Evolutionary conservation across 805 yeast species (phyloP), one percentile per base, ranked within the genome.

Genomic region (Nakazawaea pomicola): DNA sequence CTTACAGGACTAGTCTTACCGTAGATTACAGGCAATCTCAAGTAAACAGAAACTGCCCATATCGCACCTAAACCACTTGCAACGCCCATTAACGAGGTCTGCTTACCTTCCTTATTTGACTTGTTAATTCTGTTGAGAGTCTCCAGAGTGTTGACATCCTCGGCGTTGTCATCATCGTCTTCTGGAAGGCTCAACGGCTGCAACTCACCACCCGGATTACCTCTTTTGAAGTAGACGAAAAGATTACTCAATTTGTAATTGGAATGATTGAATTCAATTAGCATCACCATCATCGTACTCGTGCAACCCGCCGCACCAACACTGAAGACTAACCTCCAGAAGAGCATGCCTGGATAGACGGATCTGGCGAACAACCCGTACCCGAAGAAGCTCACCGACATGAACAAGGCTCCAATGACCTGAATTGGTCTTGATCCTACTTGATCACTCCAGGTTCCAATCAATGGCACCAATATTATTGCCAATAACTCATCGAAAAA

Each of bases 41-140:
- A 56, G 31, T 77, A 68, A 30, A 69, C 57, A 1, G 72, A 53
- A 1, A 80, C 86, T 0, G 86, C 69, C 45, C 78, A 72, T 1
- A 82, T 68, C 1, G 88, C 89, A 36, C 89, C 89, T 14, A 76
- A 53, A 0, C 88, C 88, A 14, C 83, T 68, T 36, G 72, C 62
- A 12, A 78, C 56, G 2, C 90, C 90, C 32, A 82, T 68, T 17
- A 79, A 52, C 0, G 87, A 81, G 0, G 83, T 70, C 40, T 70
- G 63, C 46, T 70, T 72, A 2, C 87, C 88, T 47, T 70, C 74
- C 34, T 64, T 60, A 29, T 60, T 51, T 33, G 33, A 46, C 34
- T 44, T 45, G 41, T 54, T 54, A 24, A 57, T 41, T 19, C 43
- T 38, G 39, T 50, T 47, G 4, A 56, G 38, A 4, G 41, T 51